Conservation (phyloP, 2,329 filamentous ascomycete genomes). For the Phaeosphaeria sp. region DNA sequence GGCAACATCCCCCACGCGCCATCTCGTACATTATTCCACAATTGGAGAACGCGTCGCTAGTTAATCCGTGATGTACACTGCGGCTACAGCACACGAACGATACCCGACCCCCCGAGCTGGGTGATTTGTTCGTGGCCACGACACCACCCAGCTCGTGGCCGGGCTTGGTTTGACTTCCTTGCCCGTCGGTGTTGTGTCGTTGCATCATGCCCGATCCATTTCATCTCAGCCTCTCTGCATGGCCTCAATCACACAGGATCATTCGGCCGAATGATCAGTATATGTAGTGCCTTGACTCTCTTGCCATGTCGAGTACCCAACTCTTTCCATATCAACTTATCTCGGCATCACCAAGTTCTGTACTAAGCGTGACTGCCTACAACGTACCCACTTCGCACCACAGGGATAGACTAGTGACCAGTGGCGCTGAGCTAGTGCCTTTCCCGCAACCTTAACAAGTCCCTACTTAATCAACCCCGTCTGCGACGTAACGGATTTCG, state of each 20-base stretch:
- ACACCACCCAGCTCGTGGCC: too few relatives aligned
- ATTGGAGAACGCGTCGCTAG: not conserved
- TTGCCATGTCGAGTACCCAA: not conserved
- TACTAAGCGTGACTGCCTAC: not conserved
- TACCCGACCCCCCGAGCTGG: too few relatives aligned
- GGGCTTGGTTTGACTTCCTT: not conserved
- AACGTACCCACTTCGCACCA: not conserved
- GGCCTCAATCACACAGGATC: not conserved
- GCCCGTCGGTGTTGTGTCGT: not conserved
- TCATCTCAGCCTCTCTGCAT: not conserved
- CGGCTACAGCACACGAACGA: too few relatives aligned
- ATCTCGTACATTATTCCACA: not conserved
- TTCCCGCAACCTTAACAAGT: not conserved
- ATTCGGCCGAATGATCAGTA: not conserved
- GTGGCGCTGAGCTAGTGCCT: constrained; percentile 2
- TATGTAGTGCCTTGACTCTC: not conserved
- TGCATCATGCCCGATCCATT: not conserved
- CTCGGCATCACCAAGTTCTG: not conserved
- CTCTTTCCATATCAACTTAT: not conserved
- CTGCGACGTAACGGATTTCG: not conserved
- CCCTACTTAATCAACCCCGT: not conserved
- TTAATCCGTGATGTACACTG: not conserved
- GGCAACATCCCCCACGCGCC: not conserved
- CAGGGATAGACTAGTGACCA: not conserved
- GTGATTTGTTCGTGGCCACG: too few relatives aligned